Evolutionary conservation across 495 filamentous ascomycete species (phyloP).

Genomic region (Annulohypoxylon bovei): DNA sequence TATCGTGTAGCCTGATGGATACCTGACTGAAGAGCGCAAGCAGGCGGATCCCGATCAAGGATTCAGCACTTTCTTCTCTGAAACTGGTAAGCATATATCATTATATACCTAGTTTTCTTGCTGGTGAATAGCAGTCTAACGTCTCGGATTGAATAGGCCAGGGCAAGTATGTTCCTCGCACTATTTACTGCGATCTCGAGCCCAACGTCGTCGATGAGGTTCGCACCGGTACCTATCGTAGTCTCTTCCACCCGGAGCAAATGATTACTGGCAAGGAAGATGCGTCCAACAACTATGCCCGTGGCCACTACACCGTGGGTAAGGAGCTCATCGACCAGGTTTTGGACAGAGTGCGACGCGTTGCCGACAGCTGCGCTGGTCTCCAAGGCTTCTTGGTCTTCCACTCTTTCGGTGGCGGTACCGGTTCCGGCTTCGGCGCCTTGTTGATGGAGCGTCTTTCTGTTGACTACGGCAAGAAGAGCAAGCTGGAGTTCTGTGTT

Average conservation of each 20-base stretch:
- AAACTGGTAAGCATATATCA: conserved; percentile 82
- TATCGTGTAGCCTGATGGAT: conserved; percentile 86
- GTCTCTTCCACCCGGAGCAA: conserved; percentile 96
- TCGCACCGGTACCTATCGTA: conserved; percentile 94
- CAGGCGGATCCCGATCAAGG: conserved; percentile 90
- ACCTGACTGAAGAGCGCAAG: conserved; percentile 98
- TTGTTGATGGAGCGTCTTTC: conserved; percentile 98
- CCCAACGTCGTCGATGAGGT: conserved; percentile 99
- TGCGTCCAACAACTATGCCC: conserved; percentile 99
- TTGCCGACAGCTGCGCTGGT: conserved; percentile 96
- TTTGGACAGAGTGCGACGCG: conserved; percentile 92
- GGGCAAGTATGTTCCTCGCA: conserved; percentile 98
- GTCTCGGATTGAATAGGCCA: conserved; percentile 69
- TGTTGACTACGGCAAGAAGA: conserved; percentile 99
- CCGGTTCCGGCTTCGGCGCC: conserved; percentile 97
- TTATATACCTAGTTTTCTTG: background rate
- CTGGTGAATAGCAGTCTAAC: conserved; percentile 31
- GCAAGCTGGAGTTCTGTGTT: conserved; percentile 98
- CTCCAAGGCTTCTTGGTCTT: conserved; percentile 99
- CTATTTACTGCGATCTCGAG: conserved; percentile 99
- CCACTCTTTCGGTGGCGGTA: conserved; percentile 99
- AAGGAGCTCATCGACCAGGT: conserved; percentile 99
- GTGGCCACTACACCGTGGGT: conserved; percentile 98
- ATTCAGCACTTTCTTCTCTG: conserved; percentile 99
- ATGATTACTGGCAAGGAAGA: conserved; percentile 99